Evolutionary conservation across 176 grass and related monocot species (phyloP).

Genomic region (Pontederia crassipes): DNA sequence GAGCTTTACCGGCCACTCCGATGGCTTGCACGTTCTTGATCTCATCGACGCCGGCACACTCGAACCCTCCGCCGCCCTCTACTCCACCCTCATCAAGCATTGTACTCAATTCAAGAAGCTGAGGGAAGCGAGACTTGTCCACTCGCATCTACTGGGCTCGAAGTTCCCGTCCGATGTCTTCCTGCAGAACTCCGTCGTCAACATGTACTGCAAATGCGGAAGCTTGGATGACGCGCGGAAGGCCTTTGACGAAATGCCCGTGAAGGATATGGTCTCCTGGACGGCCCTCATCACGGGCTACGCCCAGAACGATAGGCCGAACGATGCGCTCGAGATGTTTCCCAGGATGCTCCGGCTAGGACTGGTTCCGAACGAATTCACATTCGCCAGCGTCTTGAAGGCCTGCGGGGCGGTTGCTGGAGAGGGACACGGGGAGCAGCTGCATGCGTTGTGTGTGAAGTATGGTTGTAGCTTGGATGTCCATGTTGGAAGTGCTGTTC

Average conservation of each 20-base stretch:
- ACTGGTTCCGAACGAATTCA: constrained; percentile 36
- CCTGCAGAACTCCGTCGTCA: constrained; percentile 47
- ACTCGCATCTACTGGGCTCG: constrained; percentile 29
- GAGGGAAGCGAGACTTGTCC: constrained; percentile 20
- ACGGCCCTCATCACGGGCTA: constrained; percentile 58
- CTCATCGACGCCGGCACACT: constrained; percentile 28
- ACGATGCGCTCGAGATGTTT: constrained; percentile 24
- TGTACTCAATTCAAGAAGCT: constrained; percentile 30
- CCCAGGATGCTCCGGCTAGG: constrained; percentile 30
- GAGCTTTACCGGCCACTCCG: background rate
- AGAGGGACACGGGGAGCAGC: constrained; percentile 11
- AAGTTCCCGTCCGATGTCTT: constrained; percentile 29
- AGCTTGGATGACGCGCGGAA: constrained; percentile 26
- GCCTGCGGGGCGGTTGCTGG: constrained; percentile 23
- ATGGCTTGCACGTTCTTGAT: constrained; percentile 19
- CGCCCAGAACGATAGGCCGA: constrained; percentile 42
- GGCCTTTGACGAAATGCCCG: constrained; percentile 40
- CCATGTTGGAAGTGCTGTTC: constrained; percentile 51
- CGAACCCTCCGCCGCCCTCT: constrained; percentile 24
- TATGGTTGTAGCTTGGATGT: constrained; percentile 35
- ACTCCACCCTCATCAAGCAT: constrained; percentile 28
- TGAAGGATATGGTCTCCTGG: constrained; percentile 46
- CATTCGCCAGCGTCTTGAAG: constrained; percentile 60
- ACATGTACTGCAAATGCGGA: constrained; percentile 49
- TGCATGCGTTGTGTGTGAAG: constrained; percentile 40